Conservation (phyloP, 176 grass and related monocot species). For the Raddia guianensis region DNA sequence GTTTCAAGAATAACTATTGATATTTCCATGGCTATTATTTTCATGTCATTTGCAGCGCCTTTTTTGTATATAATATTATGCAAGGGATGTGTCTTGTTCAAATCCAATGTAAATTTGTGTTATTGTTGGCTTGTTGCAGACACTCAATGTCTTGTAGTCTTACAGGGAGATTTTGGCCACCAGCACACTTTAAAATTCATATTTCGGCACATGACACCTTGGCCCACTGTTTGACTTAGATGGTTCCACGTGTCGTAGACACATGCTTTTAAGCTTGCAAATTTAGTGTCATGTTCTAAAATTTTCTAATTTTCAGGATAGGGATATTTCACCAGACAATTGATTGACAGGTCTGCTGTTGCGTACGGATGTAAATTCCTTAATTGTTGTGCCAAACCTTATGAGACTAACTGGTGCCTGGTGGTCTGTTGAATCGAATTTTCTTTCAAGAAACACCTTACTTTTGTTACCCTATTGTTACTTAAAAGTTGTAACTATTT, state of each 20-base stretch:
- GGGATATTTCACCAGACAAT: neutral
- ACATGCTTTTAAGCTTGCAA: too few species aligned
- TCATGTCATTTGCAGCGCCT: neutral
- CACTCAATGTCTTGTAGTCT: conserved; percentile 5
- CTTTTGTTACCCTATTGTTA: neutral
- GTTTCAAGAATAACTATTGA: neutral
- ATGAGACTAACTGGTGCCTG: neutral
- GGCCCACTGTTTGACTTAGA: too few species aligned
- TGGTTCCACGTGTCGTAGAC: too few species aligned
- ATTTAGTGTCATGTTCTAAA: too few species aligned
- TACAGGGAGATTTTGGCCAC: neutral
- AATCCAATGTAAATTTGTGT: neutral
- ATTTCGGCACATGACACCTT: too few species aligned
- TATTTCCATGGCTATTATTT: conserved; percentile 23
- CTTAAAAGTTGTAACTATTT: neutral
- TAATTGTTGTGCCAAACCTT: neutral
- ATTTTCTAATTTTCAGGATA: conserved; percentile 24
- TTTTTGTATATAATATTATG: conserved; percentile 17
- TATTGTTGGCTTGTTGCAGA: neutral
- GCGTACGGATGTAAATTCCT: conserved; percentile 4
- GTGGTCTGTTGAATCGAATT: conserved; percentile 9
- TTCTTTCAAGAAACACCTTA: conserved; percentile 11
- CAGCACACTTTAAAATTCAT: too few species aligned
- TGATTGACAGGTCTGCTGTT: neutral
- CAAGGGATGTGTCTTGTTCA: conserved; percentile 21